phyloP scores from a whole-genome alignment of 2,329 filamentous ascomycete species.

The Diaporthe batatas region DNA sequence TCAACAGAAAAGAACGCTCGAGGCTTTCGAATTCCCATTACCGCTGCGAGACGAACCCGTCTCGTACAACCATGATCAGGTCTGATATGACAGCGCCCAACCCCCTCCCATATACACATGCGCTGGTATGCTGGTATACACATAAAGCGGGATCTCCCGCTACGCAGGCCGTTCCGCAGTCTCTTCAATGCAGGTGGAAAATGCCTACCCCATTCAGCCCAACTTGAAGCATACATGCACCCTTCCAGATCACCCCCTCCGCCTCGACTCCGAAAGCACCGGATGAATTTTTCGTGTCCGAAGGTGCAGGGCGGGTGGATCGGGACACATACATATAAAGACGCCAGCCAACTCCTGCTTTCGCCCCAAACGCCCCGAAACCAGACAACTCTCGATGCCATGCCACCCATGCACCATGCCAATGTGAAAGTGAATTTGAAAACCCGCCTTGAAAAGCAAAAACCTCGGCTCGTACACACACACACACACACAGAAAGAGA shows the following conservation, averaged over 20 bases:
- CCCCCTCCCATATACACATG: constrained; percentile 26
- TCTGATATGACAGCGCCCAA: not conserved
- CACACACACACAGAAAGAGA: too few species aligned
- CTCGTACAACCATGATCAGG: not conserved
- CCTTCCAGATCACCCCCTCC: not conserved
- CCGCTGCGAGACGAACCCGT: constrained; percentile 12
- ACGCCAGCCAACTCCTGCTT: constrained; percentile 16
- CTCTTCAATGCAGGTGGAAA: not conserved
- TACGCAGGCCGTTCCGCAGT: not conserved
- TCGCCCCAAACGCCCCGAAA: constrained; percentile 16
- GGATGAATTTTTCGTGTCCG: not conserved
- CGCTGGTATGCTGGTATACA: not conserved
- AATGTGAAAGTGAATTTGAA: constrained; percentile 1
- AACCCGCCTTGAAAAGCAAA: not conserved
- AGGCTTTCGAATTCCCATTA: constrained; percentile 3
- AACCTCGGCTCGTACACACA: not conserved
- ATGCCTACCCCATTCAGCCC: not conserved
- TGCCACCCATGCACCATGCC: constrained; percentile 9
- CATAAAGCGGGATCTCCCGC: not conserved
- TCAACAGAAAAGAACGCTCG: not conserved
- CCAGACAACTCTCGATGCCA: constrained; percentile 3
- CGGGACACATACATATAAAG: constrained; percentile 1
- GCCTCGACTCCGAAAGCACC: not conserved
- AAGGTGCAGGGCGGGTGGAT: not conserved
- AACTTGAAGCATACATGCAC: not conserved